phyloP scores from a whole-genome alignment of 2,329 filamentous ascomycete species.

The Colletotrichum salicis region DNA sequence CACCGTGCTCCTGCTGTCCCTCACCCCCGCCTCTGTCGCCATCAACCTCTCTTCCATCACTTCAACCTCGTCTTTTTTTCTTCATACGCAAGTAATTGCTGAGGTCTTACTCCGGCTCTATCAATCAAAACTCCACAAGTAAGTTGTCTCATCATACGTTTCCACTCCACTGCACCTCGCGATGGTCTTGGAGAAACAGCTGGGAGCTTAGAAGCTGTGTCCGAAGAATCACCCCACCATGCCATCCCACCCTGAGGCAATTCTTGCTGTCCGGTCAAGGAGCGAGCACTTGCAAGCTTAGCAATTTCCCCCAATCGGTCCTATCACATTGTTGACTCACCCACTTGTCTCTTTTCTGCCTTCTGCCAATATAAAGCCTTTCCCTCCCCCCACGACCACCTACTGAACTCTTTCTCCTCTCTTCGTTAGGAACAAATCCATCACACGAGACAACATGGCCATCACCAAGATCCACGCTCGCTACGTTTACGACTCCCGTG shows the following conservation, averaged over 20 bases:
- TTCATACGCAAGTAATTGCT: constrained; percentile 18
- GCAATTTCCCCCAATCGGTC: constrained; percentile 35
- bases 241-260: constrained; percentile 36
- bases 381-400: constrained; percentile 14
- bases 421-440: constrained; percentile 26
- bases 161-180: constrained; percentile 5
- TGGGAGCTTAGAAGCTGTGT: constrained; percentile 28
- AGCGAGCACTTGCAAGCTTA: constrained; percentile 34
- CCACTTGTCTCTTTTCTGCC: constrained; percentile 28
- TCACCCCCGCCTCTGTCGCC: constrained; percentile 14
- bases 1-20: constrained; percentile 14
- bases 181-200: constrained; percentile 5
- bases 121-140: constrained; percentile 19
- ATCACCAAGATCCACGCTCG: constrained; percentile 92
- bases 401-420: constrained; percentile 13
- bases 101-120: constrained; percentile 5
- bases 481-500: constrained; percentile 97
- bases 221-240: constrained; percentile 33
- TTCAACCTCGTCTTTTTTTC: constrained; percentile 9
- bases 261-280: constrained; percentile 34
- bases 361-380: constrained; percentile 32
- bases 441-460: constrained; percentile 73
- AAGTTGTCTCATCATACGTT: constrained; percentile 4
- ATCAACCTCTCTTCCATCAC: constrained; percentile 11
- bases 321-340: constrained; percentile 36